Evolutionary conservation across 768 basidiomycete genomes (phyloP).

Genomic region (Pulveroboletus sp.): DNA sequence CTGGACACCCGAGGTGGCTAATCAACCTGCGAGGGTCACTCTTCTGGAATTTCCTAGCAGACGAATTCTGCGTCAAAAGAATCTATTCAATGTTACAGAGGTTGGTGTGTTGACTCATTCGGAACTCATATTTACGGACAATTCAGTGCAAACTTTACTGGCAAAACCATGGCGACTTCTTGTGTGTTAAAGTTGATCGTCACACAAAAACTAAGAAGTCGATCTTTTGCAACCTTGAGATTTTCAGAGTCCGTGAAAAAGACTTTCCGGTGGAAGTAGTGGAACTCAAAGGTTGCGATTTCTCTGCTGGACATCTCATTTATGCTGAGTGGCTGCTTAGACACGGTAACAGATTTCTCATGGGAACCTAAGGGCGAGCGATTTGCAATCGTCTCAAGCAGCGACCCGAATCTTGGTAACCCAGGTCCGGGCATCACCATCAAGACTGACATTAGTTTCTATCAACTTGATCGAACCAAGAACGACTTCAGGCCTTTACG

Average conservation of each 20-base stretch:
- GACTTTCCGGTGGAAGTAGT: constrained; percentile 97
- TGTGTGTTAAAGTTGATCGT: constrained; percentile 98
- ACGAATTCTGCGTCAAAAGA: constrained; percentile 84
- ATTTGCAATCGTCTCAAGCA: constrained; percentile 92
- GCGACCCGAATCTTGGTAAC: constrained; percentile 89
- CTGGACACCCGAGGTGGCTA: constrained; percentile 95
- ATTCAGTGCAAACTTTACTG: constrained; percentile 91
- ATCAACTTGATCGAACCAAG: constrained; percentile 87
- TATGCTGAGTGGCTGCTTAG: constrained; percentile 38
- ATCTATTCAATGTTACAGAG: constrained; percentile 96
- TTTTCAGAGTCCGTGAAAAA: constrained; percentile 96
- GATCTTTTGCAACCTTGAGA: constrained; percentile 95
- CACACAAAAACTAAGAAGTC: constrained; percentile 99
- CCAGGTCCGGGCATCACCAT: constrained; percentile 88
- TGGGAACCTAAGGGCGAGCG: constrained; percentile 99
- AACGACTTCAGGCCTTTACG: constrained; percentile 92
- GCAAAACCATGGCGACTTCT: constrained; percentile 98
- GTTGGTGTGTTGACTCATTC: constrained; percentile 42
- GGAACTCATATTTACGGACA: neutral
- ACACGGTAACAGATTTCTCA: constrained; percentile 92
- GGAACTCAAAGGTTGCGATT: constrained; percentile 80
- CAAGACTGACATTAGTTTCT: constrained; percentile 95
- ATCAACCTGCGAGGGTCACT: constrained; percentile 97
- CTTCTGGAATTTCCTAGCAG: constrained; percentile 86
- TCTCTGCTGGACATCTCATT: neutral